Evolutionary conservation across 768 basidiomycete genomes (phyloP).

Genomic region (Lentinula boryana): DNA sequence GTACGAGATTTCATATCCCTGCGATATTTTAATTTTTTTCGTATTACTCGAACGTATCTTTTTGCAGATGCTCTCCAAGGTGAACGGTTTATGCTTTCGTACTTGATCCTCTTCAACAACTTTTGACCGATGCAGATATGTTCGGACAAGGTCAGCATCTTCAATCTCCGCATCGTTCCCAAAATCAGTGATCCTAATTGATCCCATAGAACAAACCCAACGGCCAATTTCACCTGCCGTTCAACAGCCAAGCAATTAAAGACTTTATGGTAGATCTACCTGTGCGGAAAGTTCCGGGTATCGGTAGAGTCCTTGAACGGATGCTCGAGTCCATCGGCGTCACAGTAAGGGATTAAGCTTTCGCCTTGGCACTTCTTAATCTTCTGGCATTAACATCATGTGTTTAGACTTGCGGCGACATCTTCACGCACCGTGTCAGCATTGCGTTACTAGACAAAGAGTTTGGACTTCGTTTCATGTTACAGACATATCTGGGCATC

Average conservation of each 20-base stretch:
- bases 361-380: not conserved
- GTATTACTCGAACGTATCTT: slow-evolving; percentile 10
- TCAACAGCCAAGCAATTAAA: slow-evolving; percentile 55
- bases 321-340: slow-evolving; percentile 83
- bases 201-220: slow-evolving; percentile 81
- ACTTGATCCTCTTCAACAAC: slow-evolving; percentile 1
- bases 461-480: slow-evolving; percentile 70
- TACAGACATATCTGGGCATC: slow-evolving; percentile 81
- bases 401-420: slow-evolving; percentile 81
- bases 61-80: slow-evolving; percentile 85
- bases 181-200: not conserved
- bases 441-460: slow-evolving; percentile 84
- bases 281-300: slow-evolving; percentile 83
- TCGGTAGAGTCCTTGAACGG: slow-evolving; percentile 88
- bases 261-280: slow-evolving; percentile 77
- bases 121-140: slow-evolving; percentile 54
- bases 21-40: slow-evolving; percentile 10
- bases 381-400: not conserved
- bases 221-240: slow-evolving; percentile 78
- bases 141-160: slow-evolving; percentile 68
- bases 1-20: slow-evolving; percentile 20
- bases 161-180: not conserved
- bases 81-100: slow-evolving; percentile 19
- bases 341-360: slow-evolving; percentile 41
- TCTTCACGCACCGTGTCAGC: slow-evolving; percentile 66